phyloP scores from a whole-genome alignment of 306 rosid genomes.

The Rubus idaeus region DNA sequence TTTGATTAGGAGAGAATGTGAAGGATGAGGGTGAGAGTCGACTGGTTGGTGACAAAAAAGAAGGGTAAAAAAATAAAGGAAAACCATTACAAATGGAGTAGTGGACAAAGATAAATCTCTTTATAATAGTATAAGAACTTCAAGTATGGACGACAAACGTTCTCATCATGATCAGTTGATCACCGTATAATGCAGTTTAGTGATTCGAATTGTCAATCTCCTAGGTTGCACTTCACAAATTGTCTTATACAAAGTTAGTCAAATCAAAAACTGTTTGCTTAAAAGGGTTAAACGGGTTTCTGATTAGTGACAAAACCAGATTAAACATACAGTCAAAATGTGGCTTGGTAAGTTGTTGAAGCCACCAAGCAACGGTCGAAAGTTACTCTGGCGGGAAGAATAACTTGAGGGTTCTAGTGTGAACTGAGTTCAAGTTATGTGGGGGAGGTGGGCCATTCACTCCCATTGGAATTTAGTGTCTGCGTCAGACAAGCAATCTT shows the following conservation, averaged over 20 bases:
- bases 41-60: neutral
- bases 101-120: no score
- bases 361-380: slow-evolving; percentile 26
- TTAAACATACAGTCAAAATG: neutral
- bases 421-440: slow-evolving; percentile 51
- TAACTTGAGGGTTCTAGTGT: slow-evolving; percentile 34
- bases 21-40: neutral
- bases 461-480: slow-evolving; percentile 56
- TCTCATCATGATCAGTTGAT: neutral
- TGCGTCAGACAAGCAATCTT: slow-evolving; percentile 63
- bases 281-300: neutral
- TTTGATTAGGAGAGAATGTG: neutral
- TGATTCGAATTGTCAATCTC: neutral
- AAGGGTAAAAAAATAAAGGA: neutral
- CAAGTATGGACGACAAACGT: no score
- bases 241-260: no score
- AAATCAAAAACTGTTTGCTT: no score
- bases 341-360: neutral
- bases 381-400: slow-evolving; percentile 41
- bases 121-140: no score
- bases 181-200: neutral
- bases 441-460: slow-evolving; percentile 45
- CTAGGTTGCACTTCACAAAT: no score
- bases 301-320: neutral
- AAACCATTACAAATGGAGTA: neutral